Base-by-base conservation (phyloP, 176 grass and related monocot genomes). In the Poa pratensis region DNA sequence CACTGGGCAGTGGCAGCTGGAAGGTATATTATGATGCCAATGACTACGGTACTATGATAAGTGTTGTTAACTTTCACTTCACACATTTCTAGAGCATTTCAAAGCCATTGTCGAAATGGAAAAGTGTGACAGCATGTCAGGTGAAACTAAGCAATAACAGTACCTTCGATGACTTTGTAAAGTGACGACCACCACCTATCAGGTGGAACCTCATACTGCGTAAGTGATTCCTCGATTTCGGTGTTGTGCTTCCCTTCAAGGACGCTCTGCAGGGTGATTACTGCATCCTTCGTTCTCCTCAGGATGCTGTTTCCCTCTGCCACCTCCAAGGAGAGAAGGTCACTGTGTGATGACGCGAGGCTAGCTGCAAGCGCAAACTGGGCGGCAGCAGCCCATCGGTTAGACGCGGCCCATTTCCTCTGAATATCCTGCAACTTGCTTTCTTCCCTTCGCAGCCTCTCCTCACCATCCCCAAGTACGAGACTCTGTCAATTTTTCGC, bases 161-260 rank as follows among this genome's bases (percentile, higher is more conserved):
- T 95, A 99, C 97, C 94, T 99, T 99, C 94, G 13, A 99, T 80
- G 34, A 99, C 84, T 91, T 86, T 99, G 89, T 96, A 99, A 74
- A 99, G 92, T 50, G 97, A 94, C 22, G 97, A 96, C 97, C 97
- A 99, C 97, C 97, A 99, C 76, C 94, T 84, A 48, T 94, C 91
- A 83, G 84, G 40, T 60, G 93, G 89, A 75, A 96, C 86, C 60
- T 96, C 71, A 64, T 89, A 90, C 45, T 91, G 88, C 48, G 72
- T 82, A 55, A 99, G 86, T 62, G 92, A 82, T 54, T 96, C 97
- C 16, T 96, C 88, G 7, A 99, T 99, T 89, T 99, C 94, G 5
- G 28, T 86, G 3, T 94, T 84, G 82, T 91, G 94, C 83, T 92
- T 92, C 70, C 97, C 94, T 92, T 94, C 89, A 28, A 99, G 79